Evolutionary conservation across 2,329 filamentous ascomycete genomes (phyloP).

Genomic region (Microsporum canis): DNA sequence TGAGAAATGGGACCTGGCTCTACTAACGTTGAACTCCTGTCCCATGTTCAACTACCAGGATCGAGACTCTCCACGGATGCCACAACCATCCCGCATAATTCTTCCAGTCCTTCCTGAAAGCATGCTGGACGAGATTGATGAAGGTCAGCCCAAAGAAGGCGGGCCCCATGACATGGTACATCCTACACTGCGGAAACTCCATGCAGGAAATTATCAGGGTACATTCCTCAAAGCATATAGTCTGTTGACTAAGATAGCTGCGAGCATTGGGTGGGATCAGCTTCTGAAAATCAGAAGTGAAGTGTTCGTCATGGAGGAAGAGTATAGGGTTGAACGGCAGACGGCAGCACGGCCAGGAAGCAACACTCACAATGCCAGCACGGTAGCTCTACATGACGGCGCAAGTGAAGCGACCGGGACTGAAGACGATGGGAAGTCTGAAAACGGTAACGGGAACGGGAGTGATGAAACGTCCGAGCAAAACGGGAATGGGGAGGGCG

Average conservation of each 20-base stretch:
- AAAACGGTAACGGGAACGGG: constrained; percentile 19
- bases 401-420: constrained; percentile 17
- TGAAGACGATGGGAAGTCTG: constrained; percentile 21
- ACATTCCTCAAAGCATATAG: constrained; percentile 93
- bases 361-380: constrained; percentile 61
- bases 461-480: constrained; percentile 22
- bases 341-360: constrained; percentile 32
- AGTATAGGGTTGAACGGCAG: constrained; percentile 69
- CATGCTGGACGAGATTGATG: constrained; percentile 89
- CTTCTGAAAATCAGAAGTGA: constrained; percentile 87
- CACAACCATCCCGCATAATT: constrained; percentile 76
- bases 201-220: constrained; percentile 81
- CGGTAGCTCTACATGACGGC: constrained; percentile 53
- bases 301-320: constrained; percentile 99
- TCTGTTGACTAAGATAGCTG: constrained; percentile 87
- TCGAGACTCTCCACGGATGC: constrained; percentile 90
- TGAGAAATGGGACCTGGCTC: constrained; percentile 92
- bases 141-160: constrained; percentile 60
- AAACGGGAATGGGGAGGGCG: constrained; percentile 16
- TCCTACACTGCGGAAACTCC: constrained; percentile 69
- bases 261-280: constrained; percentile 96
- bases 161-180: constrained; percentile 78
- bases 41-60: constrained; percentile 99
- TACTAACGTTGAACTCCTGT: constrained; percentile 93
- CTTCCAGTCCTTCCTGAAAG: constrained; percentile 82